These are phyloP conservation scores for Escovopsis sp. DNA, from an alignment of 2,329 filamentous ascomycete genomes.

Conservation along the genomic window DNA sequence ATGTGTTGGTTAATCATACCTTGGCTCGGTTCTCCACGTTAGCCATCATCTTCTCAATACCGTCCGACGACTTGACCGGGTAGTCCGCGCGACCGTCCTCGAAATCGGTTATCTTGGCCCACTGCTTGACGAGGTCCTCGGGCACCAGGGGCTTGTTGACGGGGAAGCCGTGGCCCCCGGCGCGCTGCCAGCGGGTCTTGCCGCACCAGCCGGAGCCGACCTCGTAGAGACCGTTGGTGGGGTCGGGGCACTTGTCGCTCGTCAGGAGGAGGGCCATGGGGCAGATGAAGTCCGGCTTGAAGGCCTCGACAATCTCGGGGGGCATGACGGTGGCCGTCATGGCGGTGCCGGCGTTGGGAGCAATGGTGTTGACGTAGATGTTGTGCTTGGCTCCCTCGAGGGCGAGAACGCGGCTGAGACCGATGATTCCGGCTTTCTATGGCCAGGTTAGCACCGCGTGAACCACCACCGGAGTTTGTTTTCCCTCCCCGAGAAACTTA, in stretches of 20 bases:
- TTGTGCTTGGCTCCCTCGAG: conserved; percentile 94
- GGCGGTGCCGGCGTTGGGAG: conserved; percentile 87
- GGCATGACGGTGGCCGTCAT: conserved; percentile 93
- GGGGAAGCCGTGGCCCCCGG: conserved; percentile 81
- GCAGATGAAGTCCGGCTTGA: conserved; percentile 98
- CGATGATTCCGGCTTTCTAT: conserved; percentile 81
- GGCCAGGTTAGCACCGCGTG: background rate
- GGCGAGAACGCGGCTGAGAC: conserved; percentile 84
- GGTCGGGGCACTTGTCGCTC: conserved; percentile 74
- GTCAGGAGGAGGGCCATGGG: conserved; percentile 75
- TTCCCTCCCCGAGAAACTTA: conserved; percentile 28
- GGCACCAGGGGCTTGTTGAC: conserved; percentile 70
- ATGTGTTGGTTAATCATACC: conserved; percentile 32
- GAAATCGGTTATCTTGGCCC: conserved; percentile 71
- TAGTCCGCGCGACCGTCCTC: conserved; percentile 78
- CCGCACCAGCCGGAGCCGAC: conserved; percentile 89
- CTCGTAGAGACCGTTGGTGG: conserved; percentile 82
- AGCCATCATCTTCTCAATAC: conserved; percentile 59
- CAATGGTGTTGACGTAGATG: conserved; percentile 96
- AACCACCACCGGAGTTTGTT: too few relatives aligned
- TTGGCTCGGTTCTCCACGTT: conserved; percentile 70
- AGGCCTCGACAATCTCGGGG: conserved; percentile 93
- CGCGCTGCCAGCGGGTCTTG: conserved; percentile 87
- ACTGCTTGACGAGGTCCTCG: conserved; percentile 64
- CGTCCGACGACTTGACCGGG: conserved; percentile 64